Percentiles rank a stretch among this genome's conserved stretches.
Evolutionary conservation across 257 asterid species (phyloP).

Genomic region (Hygrophila difformis): DNA sequence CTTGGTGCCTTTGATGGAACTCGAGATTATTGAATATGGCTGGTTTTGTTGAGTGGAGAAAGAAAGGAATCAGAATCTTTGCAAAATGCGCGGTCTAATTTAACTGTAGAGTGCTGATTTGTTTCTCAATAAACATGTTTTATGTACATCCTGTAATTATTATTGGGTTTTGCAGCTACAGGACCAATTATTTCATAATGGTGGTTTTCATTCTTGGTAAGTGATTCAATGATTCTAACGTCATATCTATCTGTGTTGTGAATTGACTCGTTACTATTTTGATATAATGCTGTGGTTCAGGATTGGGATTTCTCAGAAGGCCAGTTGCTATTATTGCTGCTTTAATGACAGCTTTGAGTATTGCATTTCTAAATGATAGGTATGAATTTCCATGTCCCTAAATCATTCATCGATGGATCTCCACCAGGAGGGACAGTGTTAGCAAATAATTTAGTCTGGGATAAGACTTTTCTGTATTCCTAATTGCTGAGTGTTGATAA

Average conservation of each 20-base stretch:
- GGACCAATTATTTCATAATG: conserved; percentile 91
- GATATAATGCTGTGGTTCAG: conserved; percentile 34
- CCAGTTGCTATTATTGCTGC: conserved; percentile 88
- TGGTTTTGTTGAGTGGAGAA: neutral
- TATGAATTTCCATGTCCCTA: conserved; percentile 13
- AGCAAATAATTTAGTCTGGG: too few relatives aligned
- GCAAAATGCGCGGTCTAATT: too few relatives aligned
- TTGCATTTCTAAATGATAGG: conserved; percentile 93
- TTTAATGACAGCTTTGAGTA: conserved; percentile 68
- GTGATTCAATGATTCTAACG: conserved; percentile 6
- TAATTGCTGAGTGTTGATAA: too few relatives aligned
- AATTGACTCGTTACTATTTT: conserved; percentile 3
- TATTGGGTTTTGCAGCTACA: conserved; percentile 50
- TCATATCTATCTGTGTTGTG: too few relatives aligned
- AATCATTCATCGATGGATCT: neutral
- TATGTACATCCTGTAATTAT: neutral
- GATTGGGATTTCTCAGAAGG: conserved; percentile 72
- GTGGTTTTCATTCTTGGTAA: conserved; percentile 74
- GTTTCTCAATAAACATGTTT: neutral
- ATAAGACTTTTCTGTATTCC: too few relatives aligned
- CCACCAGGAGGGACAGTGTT: neutral
- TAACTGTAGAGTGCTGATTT: neutral
- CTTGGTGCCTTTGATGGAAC: too few relatives aligned
- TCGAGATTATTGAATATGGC: conserved; percentile 1
- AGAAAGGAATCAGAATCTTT: too few relatives aligned